These are phyloP conservation scores for Phialophora macrospora DNA, from an alignment of 2,329 filamentous ascomycete species.

Conservation along the genomic window DNA sequence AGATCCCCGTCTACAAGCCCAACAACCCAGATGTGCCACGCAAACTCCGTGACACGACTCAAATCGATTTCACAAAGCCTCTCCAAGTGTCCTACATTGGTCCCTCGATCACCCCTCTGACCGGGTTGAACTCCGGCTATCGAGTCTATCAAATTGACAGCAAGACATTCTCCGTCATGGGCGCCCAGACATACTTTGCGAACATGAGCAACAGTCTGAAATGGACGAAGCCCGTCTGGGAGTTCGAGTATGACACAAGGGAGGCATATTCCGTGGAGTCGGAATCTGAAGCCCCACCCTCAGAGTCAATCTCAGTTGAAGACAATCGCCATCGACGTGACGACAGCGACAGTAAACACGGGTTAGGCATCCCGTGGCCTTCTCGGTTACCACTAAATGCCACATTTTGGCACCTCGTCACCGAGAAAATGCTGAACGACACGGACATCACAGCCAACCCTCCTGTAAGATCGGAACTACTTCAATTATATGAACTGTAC, in stretches of 20 bases:
- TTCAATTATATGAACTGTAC: conserved; percentile 40
- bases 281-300: background rate
- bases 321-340: background rate
- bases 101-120: conserved; percentile 42
- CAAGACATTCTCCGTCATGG: conserved; percentile 41
- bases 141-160: conserved; percentile 40
- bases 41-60: conserved; percentile 36
- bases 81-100: conserved; percentile 40
- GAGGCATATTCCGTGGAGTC: conserved; percentile 30
- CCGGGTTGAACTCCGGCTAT: conserved; percentile 42
- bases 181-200: conserved; percentile 42
- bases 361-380: conserved; percentile 36
- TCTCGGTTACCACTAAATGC: conserved; percentile 40
- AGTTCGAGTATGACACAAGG: conserved; percentile 42
- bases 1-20: conserved; percentile 14
- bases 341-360: conserved; percentile 11
- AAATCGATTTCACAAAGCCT: conserved; percentile 39
- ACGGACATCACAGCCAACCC: conserved; percentile 7
- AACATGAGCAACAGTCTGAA: conserved; percentile 40
- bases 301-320: background rate
- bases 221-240: conserved; percentile 42
- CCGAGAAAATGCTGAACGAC: conserved; percentile 40
- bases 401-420: conserved; percentile 42
- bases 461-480: conserved; percentile 22
- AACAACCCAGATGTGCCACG: background rate